phyloP scores from a whole-genome alignment of 2,329 filamentous ascomycete species.

The Claviceps africana region DNA sequence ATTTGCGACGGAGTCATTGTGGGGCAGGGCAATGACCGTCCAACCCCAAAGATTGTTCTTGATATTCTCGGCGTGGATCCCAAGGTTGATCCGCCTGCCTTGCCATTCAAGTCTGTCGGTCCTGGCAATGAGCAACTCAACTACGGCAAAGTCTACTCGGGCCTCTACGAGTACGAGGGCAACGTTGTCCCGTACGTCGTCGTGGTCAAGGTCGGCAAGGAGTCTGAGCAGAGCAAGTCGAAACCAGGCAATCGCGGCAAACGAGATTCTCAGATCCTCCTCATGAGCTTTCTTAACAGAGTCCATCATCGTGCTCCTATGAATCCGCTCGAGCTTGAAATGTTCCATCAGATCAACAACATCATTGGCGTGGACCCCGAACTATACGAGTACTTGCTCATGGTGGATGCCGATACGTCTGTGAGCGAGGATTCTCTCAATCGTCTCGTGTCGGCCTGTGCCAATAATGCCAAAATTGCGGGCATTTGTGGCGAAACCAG shows the following conservation, averaged over 20 bases:
- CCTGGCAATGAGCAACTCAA: slow-evolving; percentile 84
- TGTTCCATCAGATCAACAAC: slow-evolving; percentile 99
- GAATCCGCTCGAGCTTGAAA: slow-evolving; percentile 91
- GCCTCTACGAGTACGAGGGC: slow-evolving; percentile 92
- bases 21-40: slow-evolving; percentile 87
- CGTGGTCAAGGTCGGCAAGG: slow-evolving; percentile 92
- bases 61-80: slow-evolving; percentile 96
- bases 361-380: slow-evolving; percentile 96
- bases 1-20: slow-evolving; percentile 97
- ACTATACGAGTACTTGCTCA: slow-evolving; percentile 90
- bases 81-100: slow-evolving; percentile 84
- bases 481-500: slow-evolving; percentile 96
- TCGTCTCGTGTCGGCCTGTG: slow-evolving; percentile 79
- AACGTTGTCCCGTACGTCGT: slow-evolving; percentile 96
- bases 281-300: slow-evolving; percentile 96
- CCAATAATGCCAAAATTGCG: slow-evolving; percentile 88
- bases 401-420: slow-evolving; percentile 95
- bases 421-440: slow-evolving; percentile 88
- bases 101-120: slow-evolving; percentile 89
- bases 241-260: slow-evolving; percentile 98
- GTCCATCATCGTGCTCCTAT: slow-evolving; percentile 90
- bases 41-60: slow-evolving; percentile 92
- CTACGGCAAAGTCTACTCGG: slow-evolving; percentile 96
- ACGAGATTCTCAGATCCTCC: slow-evolving; percentile 88
- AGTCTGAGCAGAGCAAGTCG: slow-evolving; percentile 77